Evolutionary conservation across 805 yeast genomes (phyloP).

Genomic region (Scheffersomyces ergatensis): DNA sequence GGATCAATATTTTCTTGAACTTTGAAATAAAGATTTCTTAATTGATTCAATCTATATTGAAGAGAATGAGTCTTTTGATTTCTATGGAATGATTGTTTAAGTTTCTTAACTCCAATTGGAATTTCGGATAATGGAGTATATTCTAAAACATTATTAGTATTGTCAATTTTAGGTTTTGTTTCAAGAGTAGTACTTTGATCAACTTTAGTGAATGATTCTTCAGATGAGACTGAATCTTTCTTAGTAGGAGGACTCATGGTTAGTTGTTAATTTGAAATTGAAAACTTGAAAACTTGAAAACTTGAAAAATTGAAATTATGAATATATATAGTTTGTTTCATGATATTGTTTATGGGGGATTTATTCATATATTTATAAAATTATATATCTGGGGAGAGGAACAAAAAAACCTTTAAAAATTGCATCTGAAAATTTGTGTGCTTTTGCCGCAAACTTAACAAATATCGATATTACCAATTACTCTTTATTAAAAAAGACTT

Average conservation of each 20-base stretch:
- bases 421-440: too few relatives aligned
- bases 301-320: too few relatives aligned
- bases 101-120: slow-evolving; percentile 40
- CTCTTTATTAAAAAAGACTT: too few relatives aligned
- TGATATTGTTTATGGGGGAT: too few relatives aligned
- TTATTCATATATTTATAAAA: too few relatives aligned
- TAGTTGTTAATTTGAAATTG: too few relatives aligned
- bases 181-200: background rate
- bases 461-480: too few relatives aligned
- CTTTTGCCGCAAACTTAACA: too few relatives aligned
- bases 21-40: slow-evolving; percentile 65
- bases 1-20: slow-evolving; percentile 55
- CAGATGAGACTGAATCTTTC: background rate
- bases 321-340: too few relatives aligned
- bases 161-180: background rate
- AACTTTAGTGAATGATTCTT: background rate
- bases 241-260: background rate
- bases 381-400: too few relatives aligned
- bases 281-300: too few relatives aligned
- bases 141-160: slow-evolving; percentile 16
- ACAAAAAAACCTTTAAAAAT: too few relatives aligned
- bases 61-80: slow-evolving; percentile 49
- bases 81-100: slow-evolving; percentile 42
- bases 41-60: slow-evolving; percentile 56
- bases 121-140: slow-evolving; percentile 52